phyloP scores from a whole-genome alignment of 225 moss, liverwort and hornwort genomes.

The Lunularia cruciata region DNA sequence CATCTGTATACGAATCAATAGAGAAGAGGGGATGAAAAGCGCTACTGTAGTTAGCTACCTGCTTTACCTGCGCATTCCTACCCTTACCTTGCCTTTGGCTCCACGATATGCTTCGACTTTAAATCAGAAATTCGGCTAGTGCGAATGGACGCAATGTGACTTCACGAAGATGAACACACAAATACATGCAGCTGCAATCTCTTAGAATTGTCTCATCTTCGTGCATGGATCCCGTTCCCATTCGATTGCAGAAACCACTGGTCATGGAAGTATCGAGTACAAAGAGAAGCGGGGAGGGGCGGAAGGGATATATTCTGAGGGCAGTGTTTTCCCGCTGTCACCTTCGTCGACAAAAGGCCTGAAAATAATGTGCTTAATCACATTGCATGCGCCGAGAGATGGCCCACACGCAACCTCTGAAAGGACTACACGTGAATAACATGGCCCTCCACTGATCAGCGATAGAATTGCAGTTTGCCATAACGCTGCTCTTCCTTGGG shows the following conservation, averaged over 20 bases:
- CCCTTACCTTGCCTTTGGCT: not conserved
- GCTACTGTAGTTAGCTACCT: too few relatives aligned
- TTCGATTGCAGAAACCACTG: not conserved
- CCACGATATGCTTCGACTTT: not conserved
- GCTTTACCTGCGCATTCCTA: not conserved
- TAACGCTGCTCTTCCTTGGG: constrained; percentile 4
- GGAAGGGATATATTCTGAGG: not conserved
- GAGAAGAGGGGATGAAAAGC: not conserved
- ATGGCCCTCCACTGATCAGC: constrained; percentile 3
- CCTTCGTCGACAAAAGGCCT: not conserved
- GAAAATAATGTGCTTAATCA: not conserved
- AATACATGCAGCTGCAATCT: not conserved
- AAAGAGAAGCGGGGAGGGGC: not conserved
- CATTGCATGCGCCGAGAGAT: constrained; percentile 2
- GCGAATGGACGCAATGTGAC: not conserved
- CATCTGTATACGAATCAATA: not conserved
- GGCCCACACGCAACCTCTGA: not conserved
- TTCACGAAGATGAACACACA: not conserved
- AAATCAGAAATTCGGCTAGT: not conserved
- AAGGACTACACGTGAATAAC: constrained; percentile 3
- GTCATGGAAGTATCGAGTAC: not conserved
- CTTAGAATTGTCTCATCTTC: not conserved
- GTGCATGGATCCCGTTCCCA: not conserved
- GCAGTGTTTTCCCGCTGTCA: not conserved
- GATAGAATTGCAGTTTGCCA: not conserved